These are phyloP conservation scores for Boeremia exigua DNA, from an alignment of 2,329 filamentous ascomycete genomes.

Conservation along the genomic window DNA sequence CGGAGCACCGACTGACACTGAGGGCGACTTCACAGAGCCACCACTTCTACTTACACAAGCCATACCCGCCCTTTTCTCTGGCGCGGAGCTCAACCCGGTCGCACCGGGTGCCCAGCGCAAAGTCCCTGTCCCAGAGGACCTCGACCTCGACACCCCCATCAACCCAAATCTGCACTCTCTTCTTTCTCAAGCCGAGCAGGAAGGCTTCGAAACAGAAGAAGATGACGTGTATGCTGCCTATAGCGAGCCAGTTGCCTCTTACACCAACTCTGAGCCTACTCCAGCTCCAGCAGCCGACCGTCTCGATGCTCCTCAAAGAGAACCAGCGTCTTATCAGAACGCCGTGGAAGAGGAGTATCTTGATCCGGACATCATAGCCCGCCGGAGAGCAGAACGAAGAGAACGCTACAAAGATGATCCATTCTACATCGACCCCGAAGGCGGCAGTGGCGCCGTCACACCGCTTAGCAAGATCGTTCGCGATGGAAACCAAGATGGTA, in stretches of 20 bases:
- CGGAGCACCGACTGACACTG: constrained; percentile 60
- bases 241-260: constrained; percentile 48
- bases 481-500: constrained; percentile 68
- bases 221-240: constrained; percentile 56
- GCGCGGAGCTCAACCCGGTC: constrained; percentile 91
- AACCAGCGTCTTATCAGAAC: constrained; percentile 54
- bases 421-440: constrained; percentile 78
- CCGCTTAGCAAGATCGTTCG: constrained; percentile 77
- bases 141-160: constrained; percentile 83
- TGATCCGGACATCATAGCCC: constrained; percentile 75
- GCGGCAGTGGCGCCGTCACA: constrained; percentile 68
- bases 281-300: constrained; percentile 51
- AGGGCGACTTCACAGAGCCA: constrained; percentile 74
- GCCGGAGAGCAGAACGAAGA: constrained; percentile 75
- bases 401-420: constrained; percentile 92
- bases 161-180: constrained; percentile 74
- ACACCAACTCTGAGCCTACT: constrained; percentile 23
- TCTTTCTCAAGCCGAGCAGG: constrained; percentile 60
- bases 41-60: constrained; percentile 88
- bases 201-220: constrained; percentile 51
- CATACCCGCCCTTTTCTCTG: constrained; percentile 84
- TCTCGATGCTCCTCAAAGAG: constrained; percentile 48
- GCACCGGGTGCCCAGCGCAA: constrained; percentile 82
- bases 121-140: constrained; percentile 75
- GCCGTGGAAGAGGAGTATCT: constrained; percentile 61